Conservation (phyloP, 2,329 filamentous ascomycete genomes). For the Cercospora sojina region DNA sequence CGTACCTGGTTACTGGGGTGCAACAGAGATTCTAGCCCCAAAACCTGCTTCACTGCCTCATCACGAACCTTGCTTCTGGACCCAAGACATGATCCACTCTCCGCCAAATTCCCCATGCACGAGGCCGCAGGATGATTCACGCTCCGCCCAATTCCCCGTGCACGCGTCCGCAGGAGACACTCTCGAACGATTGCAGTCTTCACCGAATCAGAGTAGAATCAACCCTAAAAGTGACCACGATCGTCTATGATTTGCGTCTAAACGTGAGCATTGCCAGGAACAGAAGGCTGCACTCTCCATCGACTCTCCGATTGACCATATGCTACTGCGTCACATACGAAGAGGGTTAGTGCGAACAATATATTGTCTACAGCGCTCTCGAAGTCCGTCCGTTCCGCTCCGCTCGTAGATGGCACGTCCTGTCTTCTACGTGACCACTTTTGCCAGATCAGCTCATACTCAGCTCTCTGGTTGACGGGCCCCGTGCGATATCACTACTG, state of each 20-base stretch:
- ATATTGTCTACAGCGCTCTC: not conserved
- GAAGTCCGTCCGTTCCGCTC: not conserved
- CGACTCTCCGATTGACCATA: not conserved
- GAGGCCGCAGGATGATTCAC: not conserved
- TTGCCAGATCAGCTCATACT: not conserved
- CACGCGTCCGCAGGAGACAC: not conserved
- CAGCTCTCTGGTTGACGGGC: not conserved
- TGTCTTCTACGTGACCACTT: not conserved
- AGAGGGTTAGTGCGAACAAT: not conserved
- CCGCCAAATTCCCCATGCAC: not conserved
- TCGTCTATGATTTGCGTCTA: not conserved
- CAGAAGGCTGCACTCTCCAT: not conserved
- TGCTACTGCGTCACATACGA: not conserved
- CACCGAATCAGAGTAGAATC: not conserved
- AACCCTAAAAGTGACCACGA: not conserved
- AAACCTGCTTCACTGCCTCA: not conserved
- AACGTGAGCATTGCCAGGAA: not conserved
- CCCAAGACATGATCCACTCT: not conserved
- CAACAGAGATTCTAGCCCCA: not conserved
- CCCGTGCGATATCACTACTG: not conserved
- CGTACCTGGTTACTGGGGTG: not conserved
- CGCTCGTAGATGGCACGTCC: not conserved
- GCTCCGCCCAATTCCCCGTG: not conserved
- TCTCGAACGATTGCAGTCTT: not conserved
- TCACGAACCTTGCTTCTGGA: not conserved